Evolutionary conservation across 768 basidiomycete species (phyloP), one percentile per base, ranked within the genome.

Genomic region (Terana coerulea): DNA sequence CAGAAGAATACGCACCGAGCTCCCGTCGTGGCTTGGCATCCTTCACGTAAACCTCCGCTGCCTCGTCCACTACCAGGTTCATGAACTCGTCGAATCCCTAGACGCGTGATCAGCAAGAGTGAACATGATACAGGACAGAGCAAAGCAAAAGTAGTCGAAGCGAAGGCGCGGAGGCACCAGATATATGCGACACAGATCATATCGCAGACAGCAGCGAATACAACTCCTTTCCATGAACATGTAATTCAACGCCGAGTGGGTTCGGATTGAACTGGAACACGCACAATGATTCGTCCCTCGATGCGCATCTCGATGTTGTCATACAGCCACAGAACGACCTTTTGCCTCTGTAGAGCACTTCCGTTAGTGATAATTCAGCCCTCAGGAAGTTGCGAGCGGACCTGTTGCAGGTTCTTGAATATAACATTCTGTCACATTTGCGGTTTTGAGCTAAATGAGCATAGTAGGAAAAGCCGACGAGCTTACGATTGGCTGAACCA

Each of bases 21-120:
- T 91, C 84, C 69, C 83, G 74, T 61, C 88, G 76, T 39, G 91
- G 88, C 70, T 94, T 90, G 48, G 81, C 84, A 54, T 91, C 92
- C 67, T 93, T 92, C 43, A 94, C 83, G 63, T 83, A 95, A 10
- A 97, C 86, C 68, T 99, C 95, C 46, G 82, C 80, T 37, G 95
- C 92, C 43, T 97, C 91, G 60, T 99, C 95, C 21, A 99, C 72
- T 30, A 98, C 91, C 26, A 99, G 72, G 65, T 99, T 99, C 95
- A 99, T 99, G 72, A 98, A 99, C 69, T 99, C 95, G 66, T 99
- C 95, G 61, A 99, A 99, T 34, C 95, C 95, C 95, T 98, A 49
- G 51, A 47, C 36, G 35, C 31, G 37, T 33, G 15, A 36, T 69
- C 55, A 75, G 67, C 54, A 46, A 45, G 19, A 46, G 53, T 22